Evolutionary conservation across 1,284 basidiomycete genomes (phyloP).

Genomic region (Fomitiporia mediterranea): DNA sequence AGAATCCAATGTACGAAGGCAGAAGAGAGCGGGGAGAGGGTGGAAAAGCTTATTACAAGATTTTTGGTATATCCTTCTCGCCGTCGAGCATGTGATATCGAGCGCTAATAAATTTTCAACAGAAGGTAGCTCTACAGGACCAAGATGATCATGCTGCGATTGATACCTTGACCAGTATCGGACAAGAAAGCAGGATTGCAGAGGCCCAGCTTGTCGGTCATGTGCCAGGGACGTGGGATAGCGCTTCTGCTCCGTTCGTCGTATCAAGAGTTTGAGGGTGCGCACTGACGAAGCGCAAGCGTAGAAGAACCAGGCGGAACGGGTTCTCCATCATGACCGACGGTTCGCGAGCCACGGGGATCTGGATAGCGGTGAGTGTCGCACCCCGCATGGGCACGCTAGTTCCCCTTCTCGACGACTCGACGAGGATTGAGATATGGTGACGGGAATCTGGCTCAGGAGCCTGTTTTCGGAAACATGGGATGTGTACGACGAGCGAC

Average conservation of each 20-base stretch:
- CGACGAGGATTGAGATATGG: not conserved
- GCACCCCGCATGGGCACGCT: not conserved
- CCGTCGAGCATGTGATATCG: not conserved
- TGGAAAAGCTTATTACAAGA: not conserved
- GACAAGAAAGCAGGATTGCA: not conserved
- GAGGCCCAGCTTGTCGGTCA: not conserved
- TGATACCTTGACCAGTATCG: not conserved
- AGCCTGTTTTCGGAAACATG: no score
- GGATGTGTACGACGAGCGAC: no score
- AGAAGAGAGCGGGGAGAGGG: not conserved
- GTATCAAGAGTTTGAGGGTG: not conserved
- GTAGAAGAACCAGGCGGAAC: not conserved
- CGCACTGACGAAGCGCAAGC: not conserved
- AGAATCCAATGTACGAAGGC: not conserved
- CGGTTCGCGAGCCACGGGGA: not conserved
- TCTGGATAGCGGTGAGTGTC: not conserved
- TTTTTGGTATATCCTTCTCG: not conserved
- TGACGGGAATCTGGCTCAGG: no score
- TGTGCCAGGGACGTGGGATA: not conserved
- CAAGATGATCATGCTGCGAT: not conserved
- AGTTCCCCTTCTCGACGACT: no score
- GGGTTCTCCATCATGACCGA: not conserved
- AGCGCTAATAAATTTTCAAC: not conserved
- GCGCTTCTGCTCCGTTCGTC: not conserved
- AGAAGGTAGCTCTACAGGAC: no score